These are phyloP conservation scores for Aspergillus haitiensis DNA, from an alignment of 495 filamentous ascomycete species.

Conservation along the genomic window DNA sequence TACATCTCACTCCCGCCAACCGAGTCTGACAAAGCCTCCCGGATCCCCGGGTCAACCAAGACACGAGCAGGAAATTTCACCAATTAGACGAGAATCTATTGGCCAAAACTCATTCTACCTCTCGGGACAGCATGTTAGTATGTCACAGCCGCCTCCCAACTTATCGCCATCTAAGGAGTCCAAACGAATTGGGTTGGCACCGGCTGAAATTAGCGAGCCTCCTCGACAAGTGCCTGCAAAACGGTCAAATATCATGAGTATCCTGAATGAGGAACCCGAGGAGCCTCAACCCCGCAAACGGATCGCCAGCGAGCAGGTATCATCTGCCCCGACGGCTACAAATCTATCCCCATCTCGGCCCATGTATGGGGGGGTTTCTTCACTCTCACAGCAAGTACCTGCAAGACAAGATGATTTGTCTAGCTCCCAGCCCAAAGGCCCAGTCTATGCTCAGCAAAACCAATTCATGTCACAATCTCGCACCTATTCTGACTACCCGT, in stretches of 20 bases:
- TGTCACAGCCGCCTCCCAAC: slow-evolving; percentile 36
- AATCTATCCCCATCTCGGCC: slow-evolving; percentile 31
- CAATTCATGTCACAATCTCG: slow-evolving; percentile 37
- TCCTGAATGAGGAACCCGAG: slow-evolving; percentile 58
- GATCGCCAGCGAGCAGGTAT: slow-evolving; percentile 41
- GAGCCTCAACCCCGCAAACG: slow-evolving; percentile 57
- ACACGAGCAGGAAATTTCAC: slow-evolving; percentile 40
- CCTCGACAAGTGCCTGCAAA: slow-evolving; percentile 54
- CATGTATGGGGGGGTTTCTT: slow-evolving; percentile 24
- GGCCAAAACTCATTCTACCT: slow-evolving; percentile 36
- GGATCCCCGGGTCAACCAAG: slow-evolving; percentile 38
- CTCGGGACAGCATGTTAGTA: slow-evolving; percentile 28
- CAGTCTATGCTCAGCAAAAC: slow-evolving; percentile 31
- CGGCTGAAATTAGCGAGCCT: slow-evolving; percentile 40
- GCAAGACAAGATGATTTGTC: slow-evolving; percentile 32
- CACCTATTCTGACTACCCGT: slow-evolving; percentile 39
- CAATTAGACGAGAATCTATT: slow-evolving; percentile 42
- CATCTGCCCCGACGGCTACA: slow-evolving; percentile 23
- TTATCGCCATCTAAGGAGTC: slow-evolving; percentile 47
- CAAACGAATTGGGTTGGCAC: slow-evolving; percentile 38
- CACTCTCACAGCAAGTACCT: slow-evolving; percentile 19
- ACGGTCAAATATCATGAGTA: slow-evolving; percentile 59
- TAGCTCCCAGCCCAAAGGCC: slow-evolving; percentile 25
- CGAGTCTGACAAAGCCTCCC: slow-evolving; percentile 41
- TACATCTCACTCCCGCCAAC: slow-evolving; percentile 43